Conservation (phyloP, 257 asterid species). For the Solanum raphanifolium region DNA sequence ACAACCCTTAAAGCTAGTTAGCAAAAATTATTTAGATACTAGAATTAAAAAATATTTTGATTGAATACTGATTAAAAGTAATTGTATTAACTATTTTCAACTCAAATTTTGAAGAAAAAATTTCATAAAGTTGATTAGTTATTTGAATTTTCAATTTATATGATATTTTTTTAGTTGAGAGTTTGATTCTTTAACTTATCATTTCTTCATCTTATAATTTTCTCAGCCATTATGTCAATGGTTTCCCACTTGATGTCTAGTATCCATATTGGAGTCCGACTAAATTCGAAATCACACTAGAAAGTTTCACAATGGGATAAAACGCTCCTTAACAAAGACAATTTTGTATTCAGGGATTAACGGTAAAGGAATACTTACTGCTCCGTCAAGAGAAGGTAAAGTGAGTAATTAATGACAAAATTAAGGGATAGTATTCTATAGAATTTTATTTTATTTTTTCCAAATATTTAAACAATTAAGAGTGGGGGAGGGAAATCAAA, state of each 20-base stretch:
- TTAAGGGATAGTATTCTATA: neutral
- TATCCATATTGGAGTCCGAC: neutral
- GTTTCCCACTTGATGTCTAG: neutral
- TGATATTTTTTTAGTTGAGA: neutral
- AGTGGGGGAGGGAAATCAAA: neutral
- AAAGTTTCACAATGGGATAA: neutral
- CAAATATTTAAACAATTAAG: neutral
- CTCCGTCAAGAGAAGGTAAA: neutral
- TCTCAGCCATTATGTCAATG: neutral
- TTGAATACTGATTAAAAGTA: too few relatives aligned
- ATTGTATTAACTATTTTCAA: too few relatives aligned
- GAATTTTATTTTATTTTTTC: neutral
- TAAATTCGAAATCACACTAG: neutral
- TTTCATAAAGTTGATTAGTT: neutral
- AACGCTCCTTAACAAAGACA: too few relatives aligned
- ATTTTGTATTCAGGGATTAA: too few relatives aligned
- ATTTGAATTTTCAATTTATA: too few relatives aligned
- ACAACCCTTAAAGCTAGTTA: neutral
- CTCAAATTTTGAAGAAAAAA: neutral
- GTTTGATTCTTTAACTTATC: too few relatives aligned
- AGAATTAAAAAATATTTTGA: too few relatives aligned
- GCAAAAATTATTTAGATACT: too few relatives aligned
- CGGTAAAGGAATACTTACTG: neutral
- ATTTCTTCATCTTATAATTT: neutral
- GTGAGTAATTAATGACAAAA: neutral